Conservation (phyloP, 2,329 filamentous ascomycete genomes). For the Beauveria asiatica region DNA sequence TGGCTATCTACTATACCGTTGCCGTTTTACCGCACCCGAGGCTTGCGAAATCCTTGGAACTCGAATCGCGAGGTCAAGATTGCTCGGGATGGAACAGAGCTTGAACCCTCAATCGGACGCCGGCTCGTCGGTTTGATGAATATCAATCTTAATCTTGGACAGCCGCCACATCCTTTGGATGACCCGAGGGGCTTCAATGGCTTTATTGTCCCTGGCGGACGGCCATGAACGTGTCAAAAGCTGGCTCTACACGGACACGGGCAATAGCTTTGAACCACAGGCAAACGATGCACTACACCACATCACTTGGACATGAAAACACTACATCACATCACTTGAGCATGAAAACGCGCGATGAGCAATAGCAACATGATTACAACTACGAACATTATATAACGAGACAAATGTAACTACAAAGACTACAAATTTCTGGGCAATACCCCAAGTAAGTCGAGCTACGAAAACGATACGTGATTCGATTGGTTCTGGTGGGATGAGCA, state of each 20-base stretch:
- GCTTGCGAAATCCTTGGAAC: constrained; percentile 89
- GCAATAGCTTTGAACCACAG: neutral
- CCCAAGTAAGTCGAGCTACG: neutral
- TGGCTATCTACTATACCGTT: constrained; percentile 80
- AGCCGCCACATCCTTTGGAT: neutral
- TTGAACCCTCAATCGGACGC: constrained; percentile 74
- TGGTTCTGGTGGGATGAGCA: constrained; percentile 5
- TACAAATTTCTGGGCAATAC: neutral
- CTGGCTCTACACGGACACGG: neutral
- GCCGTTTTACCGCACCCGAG: constrained; percentile 82
- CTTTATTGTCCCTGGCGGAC: neutral
- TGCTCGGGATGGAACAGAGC: constrained; percentile 84
- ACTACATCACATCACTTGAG: neutral
- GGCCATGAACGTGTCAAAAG: neutral
- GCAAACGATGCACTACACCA: neutral
- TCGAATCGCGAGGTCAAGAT: constrained; percentile 94
- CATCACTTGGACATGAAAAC: neutral
- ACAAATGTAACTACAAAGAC: neutral
- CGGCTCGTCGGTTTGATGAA: constrained; percentile 75
- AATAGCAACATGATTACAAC: neutral
- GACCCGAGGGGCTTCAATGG: neutral
- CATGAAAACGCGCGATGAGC: too few species aligned
- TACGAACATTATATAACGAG: neutral
- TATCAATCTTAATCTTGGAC: constrained; percentile 18
- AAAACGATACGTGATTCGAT: neutral